Evolutionary conservation across 257 asterid genomes (phyloP).

Genomic region (Galeopsis tetrahit): DNA sequence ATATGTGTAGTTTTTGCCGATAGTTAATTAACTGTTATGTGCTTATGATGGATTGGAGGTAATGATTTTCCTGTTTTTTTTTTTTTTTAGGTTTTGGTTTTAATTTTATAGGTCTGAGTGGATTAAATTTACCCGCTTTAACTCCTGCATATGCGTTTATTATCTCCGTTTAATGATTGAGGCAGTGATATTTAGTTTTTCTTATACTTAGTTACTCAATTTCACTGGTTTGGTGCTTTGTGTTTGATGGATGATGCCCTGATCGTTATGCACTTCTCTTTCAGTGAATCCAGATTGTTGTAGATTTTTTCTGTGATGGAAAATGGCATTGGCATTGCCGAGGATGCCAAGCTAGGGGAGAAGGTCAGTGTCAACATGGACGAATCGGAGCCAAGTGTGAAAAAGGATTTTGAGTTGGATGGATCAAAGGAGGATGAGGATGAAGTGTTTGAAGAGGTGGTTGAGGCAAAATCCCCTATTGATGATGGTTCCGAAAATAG

Average conservation of each 20-base stretch:
- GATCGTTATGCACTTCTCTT: conserved; percentile 11
- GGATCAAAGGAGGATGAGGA: conserved; percentile 49
- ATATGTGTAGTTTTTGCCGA: neutral
- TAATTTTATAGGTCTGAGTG: conserved; percentile 4
- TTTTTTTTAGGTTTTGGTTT: neutral
- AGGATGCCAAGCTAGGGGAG: conserved; percentile 48
- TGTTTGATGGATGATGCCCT: conserved; percentile 12
- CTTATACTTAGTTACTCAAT: neutral
- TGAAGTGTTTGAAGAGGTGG: conserved; percentile 63
- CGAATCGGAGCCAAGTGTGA: conserved; percentile 31
- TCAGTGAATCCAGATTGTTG: conserved; percentile 46
- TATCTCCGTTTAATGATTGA: neutral
- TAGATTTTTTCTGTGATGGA: conserved; percentile 60
- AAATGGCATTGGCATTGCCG: conserved; percentile 52
- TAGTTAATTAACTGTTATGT: conserved; percentile 5
- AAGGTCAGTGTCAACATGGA: conserved; percentile 40
- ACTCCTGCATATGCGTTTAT: neutral
- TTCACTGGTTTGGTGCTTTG: neutral
- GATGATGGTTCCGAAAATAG: conserved; percentile 33
- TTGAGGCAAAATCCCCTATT: conserved; percentile 40
- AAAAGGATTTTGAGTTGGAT: conserved; percentile 43
- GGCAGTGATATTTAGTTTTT: neutral
- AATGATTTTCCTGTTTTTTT: conserved; percentile 11
- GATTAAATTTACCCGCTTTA: conserved; percentile 3
- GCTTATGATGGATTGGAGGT: conserved; percentile 20